Conservation (phyloP, 257 asterid genomes). For the Euphrasia confusa region DNA sequence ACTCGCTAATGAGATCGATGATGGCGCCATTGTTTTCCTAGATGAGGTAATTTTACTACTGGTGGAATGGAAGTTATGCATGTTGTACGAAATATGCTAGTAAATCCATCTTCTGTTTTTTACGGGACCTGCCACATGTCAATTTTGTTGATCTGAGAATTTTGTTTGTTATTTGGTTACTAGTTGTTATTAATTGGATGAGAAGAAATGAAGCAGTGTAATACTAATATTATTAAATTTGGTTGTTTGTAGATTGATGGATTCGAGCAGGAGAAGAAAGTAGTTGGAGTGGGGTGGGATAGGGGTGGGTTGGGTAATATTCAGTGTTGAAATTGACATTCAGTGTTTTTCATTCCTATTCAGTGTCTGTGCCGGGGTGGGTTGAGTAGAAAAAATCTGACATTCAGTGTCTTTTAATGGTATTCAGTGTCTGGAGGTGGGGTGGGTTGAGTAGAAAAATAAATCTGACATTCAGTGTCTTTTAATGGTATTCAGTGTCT, state of each 20-base stretch:
- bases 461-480: too few relatives aligned
- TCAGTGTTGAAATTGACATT: too few relatives aligned
- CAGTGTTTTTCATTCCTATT: too few relatives aligned
- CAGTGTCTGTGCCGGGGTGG: too few relatives aligned
- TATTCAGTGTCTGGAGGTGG: too few relatives aligned
- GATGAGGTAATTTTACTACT: constrained; percentile 65
- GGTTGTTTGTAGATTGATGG: constrained; percentile 78
- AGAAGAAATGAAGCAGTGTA: too few relatives aligned
- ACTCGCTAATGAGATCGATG: constrained; percentile 74
- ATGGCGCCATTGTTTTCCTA: constrained; percentile 81
- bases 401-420: too few relatives aligned
- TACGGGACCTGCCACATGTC: constrained; percentile 45
- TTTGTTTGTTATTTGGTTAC: neutral
- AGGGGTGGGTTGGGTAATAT: too few relatives aligned
- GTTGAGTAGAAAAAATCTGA: too few relatives aligned
- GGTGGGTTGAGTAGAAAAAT: too few relatives aligned
- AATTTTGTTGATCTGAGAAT: constrained; percentile 46
- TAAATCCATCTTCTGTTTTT: constrained; percentile 5
- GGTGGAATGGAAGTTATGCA: constrained; percentile 14
- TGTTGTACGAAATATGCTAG: constrained; percentile 11
- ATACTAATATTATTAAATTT: constrained; percentile 16
- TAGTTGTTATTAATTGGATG: neutral
- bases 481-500: too few relatives aligned
- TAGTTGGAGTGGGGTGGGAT: constrained; percentile 42
- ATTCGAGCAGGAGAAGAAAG: constrained; percentile 92